Conservation (phyloP, 306 rosid genomes). For the Cercis canadensis region DNA sequence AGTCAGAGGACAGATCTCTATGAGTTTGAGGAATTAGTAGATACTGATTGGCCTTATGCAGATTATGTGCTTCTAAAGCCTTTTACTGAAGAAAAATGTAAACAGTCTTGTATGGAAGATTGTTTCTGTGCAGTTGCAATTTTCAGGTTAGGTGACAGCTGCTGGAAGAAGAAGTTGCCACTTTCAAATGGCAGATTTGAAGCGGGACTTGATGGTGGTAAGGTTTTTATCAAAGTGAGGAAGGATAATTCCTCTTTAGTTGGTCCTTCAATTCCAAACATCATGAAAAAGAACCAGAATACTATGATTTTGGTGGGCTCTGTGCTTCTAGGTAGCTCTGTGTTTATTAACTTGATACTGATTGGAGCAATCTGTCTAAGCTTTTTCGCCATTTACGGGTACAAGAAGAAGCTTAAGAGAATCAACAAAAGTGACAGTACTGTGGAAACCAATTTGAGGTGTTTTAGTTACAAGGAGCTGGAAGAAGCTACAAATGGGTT, state of each 20-base stretch:
- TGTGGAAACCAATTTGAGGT: constrained; percentile 1
- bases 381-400: neutral
- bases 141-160: constrained; percentile 37
- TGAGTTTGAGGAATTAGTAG: constrained; percentile 12
- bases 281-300: neutral
- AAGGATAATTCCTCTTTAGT: constrained; percentile 37
- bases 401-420: neutral
- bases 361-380: neutral
- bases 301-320: constrained; percentile 22
- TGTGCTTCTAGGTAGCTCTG: constrained; percentile 33
- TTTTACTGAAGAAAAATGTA: constrained; percentile 43
- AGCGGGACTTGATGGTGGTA: constrained; percentile 29
- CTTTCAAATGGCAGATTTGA: constrained; percentile 52
- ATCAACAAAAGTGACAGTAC: neutral
- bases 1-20: constrained; percentile 19
- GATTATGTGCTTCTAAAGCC: constrained; percentile 35
- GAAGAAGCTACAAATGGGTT: constrained; percentile 43
- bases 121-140: constrained; percentile 55
- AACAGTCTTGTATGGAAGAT: constrained; percentile 49
- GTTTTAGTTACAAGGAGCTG: constrained; percentile 44
- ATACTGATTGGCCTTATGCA: constrained; percentile 44
- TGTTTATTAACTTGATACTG: constrained; percentile 22
- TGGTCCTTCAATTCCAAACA: neutral
- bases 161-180: constrained; percentile 60
- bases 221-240: constrained; percentile 50